Evolutionary conservation across 805 yeast species (phyloP).

Genomic region (Candida nitratophila): DNA sequence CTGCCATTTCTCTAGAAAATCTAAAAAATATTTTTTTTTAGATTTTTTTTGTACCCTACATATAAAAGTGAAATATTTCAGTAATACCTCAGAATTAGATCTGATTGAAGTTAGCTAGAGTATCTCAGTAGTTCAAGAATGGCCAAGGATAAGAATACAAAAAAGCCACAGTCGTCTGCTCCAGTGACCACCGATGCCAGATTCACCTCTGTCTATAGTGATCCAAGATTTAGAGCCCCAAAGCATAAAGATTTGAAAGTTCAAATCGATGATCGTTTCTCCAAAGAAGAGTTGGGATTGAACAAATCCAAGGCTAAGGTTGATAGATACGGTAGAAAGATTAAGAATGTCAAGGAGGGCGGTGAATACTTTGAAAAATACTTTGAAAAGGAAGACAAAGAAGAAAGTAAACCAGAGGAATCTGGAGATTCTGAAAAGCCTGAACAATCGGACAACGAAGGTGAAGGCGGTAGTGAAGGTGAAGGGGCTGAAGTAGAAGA

Average conservation of each 20-base stretch:
- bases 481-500: constrained; percentile 33
- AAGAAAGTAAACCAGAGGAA: constrained; percentile 23
- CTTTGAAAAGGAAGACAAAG: constrained; percentile 40
- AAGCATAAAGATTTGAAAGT: constrained; percentile 63
- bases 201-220: constrained; percentile 71
- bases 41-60: not conserved
- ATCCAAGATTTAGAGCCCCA: constrained; percentile 82
- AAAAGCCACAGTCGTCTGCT: constrained; percentile 7
- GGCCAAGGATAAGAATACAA: constrained; percentile 6
- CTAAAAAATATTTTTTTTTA: not conserved
- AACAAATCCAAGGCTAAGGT: constrained; percentile 60
- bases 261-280: constrained; percentile 79
- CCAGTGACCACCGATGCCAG: constrained; percentile 60
- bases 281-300: constrained; percentile 52
- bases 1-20: not conserved
- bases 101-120: no score
- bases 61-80: constrained; percentile 6
- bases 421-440: constrained; percentile 24
- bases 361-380: constrained; percentile 55
- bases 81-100: no score
- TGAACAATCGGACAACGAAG: constrained; percentile 46
- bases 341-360: constrained; percentile 38
- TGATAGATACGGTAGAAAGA: constrained; percentile 82
- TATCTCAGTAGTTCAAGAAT: no score
- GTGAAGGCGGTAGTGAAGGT: constrained; percentile 25